phyloP scores from a whole-genome alignment of 108 stramenopile genomes.

The Cyclostephanos tholiformis region DNA sequence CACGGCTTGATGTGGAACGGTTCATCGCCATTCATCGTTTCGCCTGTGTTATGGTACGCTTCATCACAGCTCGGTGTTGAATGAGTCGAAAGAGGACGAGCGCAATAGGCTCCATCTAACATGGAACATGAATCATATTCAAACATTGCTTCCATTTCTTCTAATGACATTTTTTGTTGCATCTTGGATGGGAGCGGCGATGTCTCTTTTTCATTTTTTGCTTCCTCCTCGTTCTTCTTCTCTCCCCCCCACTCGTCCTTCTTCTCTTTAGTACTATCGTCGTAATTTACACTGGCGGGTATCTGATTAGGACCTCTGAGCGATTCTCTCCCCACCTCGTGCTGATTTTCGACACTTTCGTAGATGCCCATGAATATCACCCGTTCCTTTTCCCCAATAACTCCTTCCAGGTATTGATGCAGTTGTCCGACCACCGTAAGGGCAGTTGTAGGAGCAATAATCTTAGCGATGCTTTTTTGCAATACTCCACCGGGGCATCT shows the following conservation, averaged over 20 bases:
- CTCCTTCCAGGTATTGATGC: slow-evolving; percentile 6
- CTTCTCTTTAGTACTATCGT: not conserved
- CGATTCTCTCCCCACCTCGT: not conserved
- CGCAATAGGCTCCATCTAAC: slow-evolving; percentile 1
- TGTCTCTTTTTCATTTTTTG: not conserved
- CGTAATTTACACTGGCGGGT: not conserved
- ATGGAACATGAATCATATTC: slow-evolving; percentile 13
- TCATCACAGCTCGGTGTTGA: not conserved
- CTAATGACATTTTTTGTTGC: slow-evolving; percentile 48
- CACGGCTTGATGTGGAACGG: slow-evolving; percentile 26
- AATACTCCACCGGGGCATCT: slow-evolving; percentile 17
- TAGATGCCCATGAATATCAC: slow-evolving; percentile 9
- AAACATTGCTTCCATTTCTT: slow-evolving; percentile 64
- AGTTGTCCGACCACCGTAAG: not conserved
- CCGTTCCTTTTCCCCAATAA: slow-evolving; percentile 13
- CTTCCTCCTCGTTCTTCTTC: slow-evolving; percentile 2
- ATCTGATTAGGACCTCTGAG: not conserved
- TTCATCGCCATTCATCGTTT: not conserved
- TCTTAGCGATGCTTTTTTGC: slow-evolving; percentile 2
- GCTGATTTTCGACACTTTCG: not conserved
- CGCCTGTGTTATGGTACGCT: not conserved
- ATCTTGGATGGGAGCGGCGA: not conserved
- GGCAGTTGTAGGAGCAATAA: not conserved
- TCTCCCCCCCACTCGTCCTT: not conserved
- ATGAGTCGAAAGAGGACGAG: slow-evolving; percentile 1